Evolutionary conservation across 2,329 filamentous ascomycete genomes (phyloP).

Genomic region (Fusarium marasasianum): DNA sequence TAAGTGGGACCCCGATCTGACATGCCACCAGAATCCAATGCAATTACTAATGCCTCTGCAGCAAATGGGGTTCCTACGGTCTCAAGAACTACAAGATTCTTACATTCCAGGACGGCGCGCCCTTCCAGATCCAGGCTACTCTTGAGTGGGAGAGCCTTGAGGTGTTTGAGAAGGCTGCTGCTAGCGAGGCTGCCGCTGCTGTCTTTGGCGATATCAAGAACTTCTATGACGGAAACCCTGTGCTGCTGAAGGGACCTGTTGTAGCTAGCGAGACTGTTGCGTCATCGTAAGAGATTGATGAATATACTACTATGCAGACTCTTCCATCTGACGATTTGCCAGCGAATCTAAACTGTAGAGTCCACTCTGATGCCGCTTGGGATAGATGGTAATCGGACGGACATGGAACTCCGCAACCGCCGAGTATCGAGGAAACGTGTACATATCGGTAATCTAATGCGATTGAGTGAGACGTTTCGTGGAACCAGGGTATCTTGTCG

Average conservation of each 20-base stretch:
- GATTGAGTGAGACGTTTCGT: neutral
- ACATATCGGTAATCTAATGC: neutral
- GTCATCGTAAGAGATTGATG: neutral
- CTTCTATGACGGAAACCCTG: conserved; percentile 19
- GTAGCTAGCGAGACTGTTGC: conserved; percentile 10
- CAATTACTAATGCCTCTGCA: neutral
- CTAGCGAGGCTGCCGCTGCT: neutral
- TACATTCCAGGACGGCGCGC: conserved; percentile 24
- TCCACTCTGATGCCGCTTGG: neutral
- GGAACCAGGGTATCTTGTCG: neutral
- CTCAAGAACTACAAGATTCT: conserved; percentile 37
- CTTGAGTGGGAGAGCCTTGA: conserved; percentile 38
- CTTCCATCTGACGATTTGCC: neutral
- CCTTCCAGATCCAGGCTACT: conserved; percentile 39
- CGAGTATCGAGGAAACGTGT: neutral
- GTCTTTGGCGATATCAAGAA: conserved; percentile 42
- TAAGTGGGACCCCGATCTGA: conserved; percentile 14
- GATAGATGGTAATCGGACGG: neutral
- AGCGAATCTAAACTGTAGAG: neutral
- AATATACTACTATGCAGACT: neutral
- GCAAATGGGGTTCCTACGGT: conserved; percentile 32
- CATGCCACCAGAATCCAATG: neutral
- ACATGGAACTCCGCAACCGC: neutral
- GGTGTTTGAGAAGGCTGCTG: conserved; percentile 23
- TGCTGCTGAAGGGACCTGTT: conserved; percentile 36